phyloP scores from a whole-genome alignment of 192 early-diverging fungal species.

The Coemansia sp. region DNA sequence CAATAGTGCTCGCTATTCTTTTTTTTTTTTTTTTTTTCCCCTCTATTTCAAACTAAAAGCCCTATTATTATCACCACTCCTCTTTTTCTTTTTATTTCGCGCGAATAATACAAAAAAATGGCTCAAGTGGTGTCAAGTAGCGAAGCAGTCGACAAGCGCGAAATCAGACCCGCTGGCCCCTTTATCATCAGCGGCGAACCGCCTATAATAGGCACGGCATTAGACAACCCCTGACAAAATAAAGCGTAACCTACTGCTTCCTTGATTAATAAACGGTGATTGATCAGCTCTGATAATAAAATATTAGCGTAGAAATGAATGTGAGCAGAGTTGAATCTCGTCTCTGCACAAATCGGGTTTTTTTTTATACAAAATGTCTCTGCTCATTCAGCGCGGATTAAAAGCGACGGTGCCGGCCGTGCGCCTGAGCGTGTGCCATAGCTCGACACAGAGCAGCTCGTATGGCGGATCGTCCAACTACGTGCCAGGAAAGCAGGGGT shows the following conservation, averaged over 20 bases:
- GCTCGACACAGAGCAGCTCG: not conserved
- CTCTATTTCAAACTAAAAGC: not conserved
- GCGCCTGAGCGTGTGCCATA: not conserved
- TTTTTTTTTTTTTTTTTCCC: not conserved
- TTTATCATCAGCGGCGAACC: slow-evolving; percentile 10
- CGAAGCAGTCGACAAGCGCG: not conserved
- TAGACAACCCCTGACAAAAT: not conserved
- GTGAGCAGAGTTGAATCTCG: not conserved
- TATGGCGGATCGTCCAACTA: slow-evolving; percentile 43
- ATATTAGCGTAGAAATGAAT: not conserved
- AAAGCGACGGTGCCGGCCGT: not conserved
- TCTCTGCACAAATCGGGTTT: not conserved
- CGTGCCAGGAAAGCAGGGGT: slow-evolving; percentile 48
- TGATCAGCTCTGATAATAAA: not conserved
- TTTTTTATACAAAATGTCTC: not conserved
- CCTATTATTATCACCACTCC: not conserved
- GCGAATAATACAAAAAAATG: not conserved
- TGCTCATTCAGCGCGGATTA: slow-evolving; percentile 1
- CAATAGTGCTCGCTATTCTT: not conserved
- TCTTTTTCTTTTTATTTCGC: not conserved
- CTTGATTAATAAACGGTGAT: not conserved
- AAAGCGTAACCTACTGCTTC: not conserved
- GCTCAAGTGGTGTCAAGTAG: not conserved
- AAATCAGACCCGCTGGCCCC: slow-evolving; percentile 12
- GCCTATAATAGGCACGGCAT: not conserved